Conservation (phyloP, 2,329 filamentous ascomycete genomes). For the Alternaria sp. region DNA sequence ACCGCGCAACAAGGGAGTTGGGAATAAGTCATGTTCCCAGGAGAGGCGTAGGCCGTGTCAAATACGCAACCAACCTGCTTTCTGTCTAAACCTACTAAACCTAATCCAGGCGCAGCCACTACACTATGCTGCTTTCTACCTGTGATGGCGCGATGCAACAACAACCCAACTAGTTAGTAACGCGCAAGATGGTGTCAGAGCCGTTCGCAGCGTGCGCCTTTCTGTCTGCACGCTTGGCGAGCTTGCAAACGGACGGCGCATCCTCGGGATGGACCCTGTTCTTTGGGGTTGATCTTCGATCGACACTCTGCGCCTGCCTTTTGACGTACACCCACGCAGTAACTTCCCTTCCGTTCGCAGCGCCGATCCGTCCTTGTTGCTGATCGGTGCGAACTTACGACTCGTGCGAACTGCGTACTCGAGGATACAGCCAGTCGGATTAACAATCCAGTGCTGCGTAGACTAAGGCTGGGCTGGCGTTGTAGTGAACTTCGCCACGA, state of each 20-base stretch:
- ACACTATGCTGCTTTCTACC: neutral
- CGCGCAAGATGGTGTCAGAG: constrained; percentile 2
- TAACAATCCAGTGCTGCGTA: neutral
- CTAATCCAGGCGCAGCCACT: neutral
- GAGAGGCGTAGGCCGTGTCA: neutral
- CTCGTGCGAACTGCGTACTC: neutral
- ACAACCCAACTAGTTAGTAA: neutral
- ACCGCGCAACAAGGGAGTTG: neutral
- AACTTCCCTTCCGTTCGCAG: neutral
- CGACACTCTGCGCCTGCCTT: neutral
- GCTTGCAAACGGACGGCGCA: neutral
- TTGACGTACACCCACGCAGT: neutral
- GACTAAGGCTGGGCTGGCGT: neutral
- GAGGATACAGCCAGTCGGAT: neutral
- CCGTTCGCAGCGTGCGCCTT: constrained; percentile 1
- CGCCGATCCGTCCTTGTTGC: constrained; percentile 8
- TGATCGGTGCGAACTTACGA: constrained; percentile 7
- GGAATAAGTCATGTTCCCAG: neutral
- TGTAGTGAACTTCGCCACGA: constrained; percentile 24
- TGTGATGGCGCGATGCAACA: neutral
- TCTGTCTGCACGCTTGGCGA: neutral
- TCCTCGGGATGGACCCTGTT: constrained; percentile 7
- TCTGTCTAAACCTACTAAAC: neutral
- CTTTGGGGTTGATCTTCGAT: neutral
- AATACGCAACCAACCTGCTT: neutral